Evolutionary conservation across 176 grass and related monocot genomes (phyloP).

Genomic region (Neostapfia colusana): DNA sequence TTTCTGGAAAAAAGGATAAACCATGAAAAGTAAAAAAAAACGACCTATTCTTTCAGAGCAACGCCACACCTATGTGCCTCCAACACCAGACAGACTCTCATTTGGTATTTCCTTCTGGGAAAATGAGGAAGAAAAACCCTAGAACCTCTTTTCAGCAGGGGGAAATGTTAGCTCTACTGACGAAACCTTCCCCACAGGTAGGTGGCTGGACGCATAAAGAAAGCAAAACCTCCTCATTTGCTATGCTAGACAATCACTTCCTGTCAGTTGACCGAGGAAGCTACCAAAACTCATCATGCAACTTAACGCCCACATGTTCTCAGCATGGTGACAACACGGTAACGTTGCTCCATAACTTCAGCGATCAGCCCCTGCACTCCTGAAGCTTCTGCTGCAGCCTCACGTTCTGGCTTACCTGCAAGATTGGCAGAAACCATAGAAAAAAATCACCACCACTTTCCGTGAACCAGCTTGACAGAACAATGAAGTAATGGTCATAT

Average conservation of each 20-base stretch:
- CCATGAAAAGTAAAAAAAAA: constrained; percentile 37
- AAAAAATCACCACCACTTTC: not conserved
- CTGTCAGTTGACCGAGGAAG: constrained; percentile 21
- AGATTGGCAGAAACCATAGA: not conserved
- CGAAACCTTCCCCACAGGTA: constrained; percentile 36
- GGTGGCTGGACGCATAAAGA: constrained; percentile 39
- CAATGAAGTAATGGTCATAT: not conserved
- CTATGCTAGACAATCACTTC: constrained; percentile 51
- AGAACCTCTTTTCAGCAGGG: constrained; percentile 45
- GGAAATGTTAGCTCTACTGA: constrained; percentile 41
- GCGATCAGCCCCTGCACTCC: constrained; percentile 46
- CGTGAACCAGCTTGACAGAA: not conserved
- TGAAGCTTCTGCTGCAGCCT: constrained; percentile 63
- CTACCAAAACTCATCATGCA: constrained; percentile 35
- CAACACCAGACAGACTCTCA: constrained; percentile 47
- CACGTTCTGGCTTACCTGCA: constrained; percentile 47
- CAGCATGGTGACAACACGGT: constrained; percentile 13
- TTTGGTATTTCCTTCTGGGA: constrained; percentile 45
- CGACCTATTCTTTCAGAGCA: constrained; percentile 54
- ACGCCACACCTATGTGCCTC: constrained; percentile 44
- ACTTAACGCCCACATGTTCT: constrained; percentile 29
- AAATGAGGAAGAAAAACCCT: constrained; percentile 55
- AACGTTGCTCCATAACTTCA: constrained; percentile 11
- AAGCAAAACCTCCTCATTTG: constrained; percentile 36
- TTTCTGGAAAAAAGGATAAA: constrained; percentile 31